Evolutionary conservation across 2,329 filamentous ascomycete genomes (phyloP).

Genomic region (Byssothecium circinans): DNA sequence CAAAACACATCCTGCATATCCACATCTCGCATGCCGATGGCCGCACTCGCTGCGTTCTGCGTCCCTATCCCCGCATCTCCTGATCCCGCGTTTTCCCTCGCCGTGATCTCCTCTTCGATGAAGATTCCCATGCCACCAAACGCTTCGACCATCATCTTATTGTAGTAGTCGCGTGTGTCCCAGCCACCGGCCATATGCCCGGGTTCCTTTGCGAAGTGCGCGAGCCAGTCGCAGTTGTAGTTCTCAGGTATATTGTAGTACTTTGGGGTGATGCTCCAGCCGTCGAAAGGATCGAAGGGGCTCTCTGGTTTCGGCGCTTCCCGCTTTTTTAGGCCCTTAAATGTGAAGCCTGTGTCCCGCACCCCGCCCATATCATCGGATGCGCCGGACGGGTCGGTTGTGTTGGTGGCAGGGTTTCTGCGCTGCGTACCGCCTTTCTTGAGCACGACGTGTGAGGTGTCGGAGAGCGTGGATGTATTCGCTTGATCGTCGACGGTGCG

Average conservation of each 20-base stretch:
- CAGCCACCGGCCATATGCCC: conserved; percentile 79
- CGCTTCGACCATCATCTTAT: conserved; percentile 79
- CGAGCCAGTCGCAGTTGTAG: conserved; percentile 77
- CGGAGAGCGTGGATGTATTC: conserved; percentile 18
- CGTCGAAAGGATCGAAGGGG: conserved; percentile 87
- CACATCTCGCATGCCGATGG: conserved; percentile 59
- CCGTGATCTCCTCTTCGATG: conserved; percentile 69
- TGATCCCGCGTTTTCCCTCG: conserved; percentile 40
- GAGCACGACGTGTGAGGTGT: conserved; percentile 25
- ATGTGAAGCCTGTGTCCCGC: conserved; percentile 53
- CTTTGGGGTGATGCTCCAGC: conserved; percentile 63
- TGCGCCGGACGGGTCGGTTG: conserved; percentile 19
- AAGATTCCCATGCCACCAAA: conserved; percentile 89
- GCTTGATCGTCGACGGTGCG: conserved; percentile 14
- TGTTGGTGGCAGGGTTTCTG: conserved; percentile 41
- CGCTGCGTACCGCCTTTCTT: conserved; percentile 71
- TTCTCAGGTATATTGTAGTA: conserved; percentile 69
- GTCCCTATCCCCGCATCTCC: conserved; percentile 37
- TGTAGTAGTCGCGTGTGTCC: conserved; percentile 77
- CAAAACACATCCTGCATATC: conserved; percentile 50
- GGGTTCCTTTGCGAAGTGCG: conserved; percentile 65
- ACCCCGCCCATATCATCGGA: conserved; percentile 24
- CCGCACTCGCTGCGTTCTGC: conserved; percentile 50
- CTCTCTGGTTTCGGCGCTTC: conserved; percentile 65
- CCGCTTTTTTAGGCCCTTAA: conserved; percentile 76